phyloP scores from a whole-genome alignment of 371 early-diverging fungal genomes.

The Mortierella sp. region DNA sequence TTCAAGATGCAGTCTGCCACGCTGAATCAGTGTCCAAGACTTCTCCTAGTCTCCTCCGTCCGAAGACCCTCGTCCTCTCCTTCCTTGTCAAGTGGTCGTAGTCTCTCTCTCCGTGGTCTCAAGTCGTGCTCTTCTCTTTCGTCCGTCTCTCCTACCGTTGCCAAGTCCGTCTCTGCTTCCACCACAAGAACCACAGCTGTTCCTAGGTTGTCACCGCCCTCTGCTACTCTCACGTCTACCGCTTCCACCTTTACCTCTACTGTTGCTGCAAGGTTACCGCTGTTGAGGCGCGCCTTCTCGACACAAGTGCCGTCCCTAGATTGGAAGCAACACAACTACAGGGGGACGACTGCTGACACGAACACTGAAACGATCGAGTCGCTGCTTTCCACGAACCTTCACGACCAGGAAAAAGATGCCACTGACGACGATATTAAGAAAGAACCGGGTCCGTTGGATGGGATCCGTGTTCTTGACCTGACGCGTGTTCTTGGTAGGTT shows the following conservation, averaged over 20 bases:
- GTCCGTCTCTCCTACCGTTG: neutral
- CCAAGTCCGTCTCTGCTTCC: neutral
- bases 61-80: neutral
- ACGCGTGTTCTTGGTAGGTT: constrained; percentile 83
- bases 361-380: constrained; percentile 22
- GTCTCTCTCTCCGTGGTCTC: neutral
- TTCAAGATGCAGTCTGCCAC: constrained; percentile 11
- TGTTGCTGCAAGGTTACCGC: neutral
- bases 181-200: neutral
- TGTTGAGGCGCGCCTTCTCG: constrained; percentile 15
- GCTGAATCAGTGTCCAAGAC: constrained; percentile 25
- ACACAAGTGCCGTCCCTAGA: constrained; percentile 1
- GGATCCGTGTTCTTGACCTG: constrained; percentile 86
- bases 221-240: neutral
- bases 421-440: neutral
- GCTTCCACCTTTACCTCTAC: neutral
- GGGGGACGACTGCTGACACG: neutral
- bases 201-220: neutral
- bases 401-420: neutral
- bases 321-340: neutral
- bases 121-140: neutral
- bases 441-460: constrained; percentile 73
- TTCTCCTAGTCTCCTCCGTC: constrained; percentile 9
- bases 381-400: constrained; percentile 11
- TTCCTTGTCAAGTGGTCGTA: neutral